Base-by-base conservation (phyloP, 306 rosid genomes). In the Prunus persica region DNA sequence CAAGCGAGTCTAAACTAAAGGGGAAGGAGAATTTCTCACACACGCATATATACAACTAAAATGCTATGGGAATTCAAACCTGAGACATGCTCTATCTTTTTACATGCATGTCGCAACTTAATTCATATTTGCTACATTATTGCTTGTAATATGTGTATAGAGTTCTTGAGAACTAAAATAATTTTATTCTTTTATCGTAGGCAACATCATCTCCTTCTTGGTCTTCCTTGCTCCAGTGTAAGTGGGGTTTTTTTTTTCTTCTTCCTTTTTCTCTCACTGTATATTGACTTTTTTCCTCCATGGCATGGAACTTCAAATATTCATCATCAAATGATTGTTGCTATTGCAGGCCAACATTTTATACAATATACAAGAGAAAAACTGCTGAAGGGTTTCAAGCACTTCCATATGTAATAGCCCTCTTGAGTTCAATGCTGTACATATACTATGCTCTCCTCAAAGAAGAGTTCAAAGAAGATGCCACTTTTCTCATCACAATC, bases 191-290 rank as follows among this genome's bases (percentile, higher is more conserved):
- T 43, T 62, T 49, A 30, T 68, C 71, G 51, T 51, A 95, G 99
- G 99, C 81, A 96, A 92, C 83, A 30, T 83, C 73, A 85, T 96
- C 81, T 96, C 99, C 73, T 88, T 96, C 45, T 72, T 87, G 81
- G 97, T 96, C 80, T 92, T 81, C 87, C 93, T 96, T 34, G 88
- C 98, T 80, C 99, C 99, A 80, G 30, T 89, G 99, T 96, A 91
- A 89, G 98, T 47, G 27, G 19, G 2, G 22, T 14, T 10, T 19
- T 18, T 11, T 51, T 51, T 14, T 11, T 51, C 43, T 14, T 19
- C 18, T 2, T 19, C 18, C n/a, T 12, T 11, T 24, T n/a, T 56
- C 10, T 56, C 20, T 56, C 4, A 41, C 45, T 51, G 18, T 18
- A 30, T 69, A 12, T 41, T 3, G 8, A 3, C 64, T 2, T 24